Evolutionary conservation across 148 eudicot genomes (phyloP), one percentile per base, ranked within the genome.

Genomic region (Beta vulgaris): DNA sequence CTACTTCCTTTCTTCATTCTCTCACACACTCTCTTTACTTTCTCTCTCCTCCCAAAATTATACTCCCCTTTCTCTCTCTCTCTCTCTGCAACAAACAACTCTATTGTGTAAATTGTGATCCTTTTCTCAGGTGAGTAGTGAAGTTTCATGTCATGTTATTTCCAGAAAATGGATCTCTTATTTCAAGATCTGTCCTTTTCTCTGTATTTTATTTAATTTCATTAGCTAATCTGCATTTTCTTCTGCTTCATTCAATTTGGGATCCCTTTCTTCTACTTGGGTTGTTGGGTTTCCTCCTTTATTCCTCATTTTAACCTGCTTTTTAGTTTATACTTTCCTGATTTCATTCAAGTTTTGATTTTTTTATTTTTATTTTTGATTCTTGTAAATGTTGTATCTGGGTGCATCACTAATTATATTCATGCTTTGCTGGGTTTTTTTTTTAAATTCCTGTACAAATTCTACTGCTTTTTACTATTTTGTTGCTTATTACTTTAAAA

Each of bases 191-290:
- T 55, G 29, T 25, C 19, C 12, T 55, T 55, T 55, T 58, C 3
- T 58, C 28, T 58, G 6, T 3, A 13, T 49, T 10, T 10, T 49
- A 0, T 29, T 26, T 3, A 14, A 14, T 58, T 28, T 28, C 21
- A 11, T 4, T 49, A 9, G 54, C 54, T 49, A 49, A 58, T 58
- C 34, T 58, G 63, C 63, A 58, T 58, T 58, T 58, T 58, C 35
- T 28, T 58, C 19, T 57, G 9, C 61, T 58, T 8, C 2, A 25
- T 55, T 55, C 21, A 23, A 16, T 28, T 58, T 29, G 9, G 36
- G 70, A 63, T 62, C 70, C 70, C 60, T 62, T 74, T 74, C 70
- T 74, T 44, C 23, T 62, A 46, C 23, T 60, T 74, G 26, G 40
- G 16, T 72, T 28, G 0, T 28, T 28, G 34, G 37, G 66, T 72